Evolutionary conservation across 2,329 filamentous ascomycete species (phyloP).

Genomic region (Penicillium sp.): DNA sequence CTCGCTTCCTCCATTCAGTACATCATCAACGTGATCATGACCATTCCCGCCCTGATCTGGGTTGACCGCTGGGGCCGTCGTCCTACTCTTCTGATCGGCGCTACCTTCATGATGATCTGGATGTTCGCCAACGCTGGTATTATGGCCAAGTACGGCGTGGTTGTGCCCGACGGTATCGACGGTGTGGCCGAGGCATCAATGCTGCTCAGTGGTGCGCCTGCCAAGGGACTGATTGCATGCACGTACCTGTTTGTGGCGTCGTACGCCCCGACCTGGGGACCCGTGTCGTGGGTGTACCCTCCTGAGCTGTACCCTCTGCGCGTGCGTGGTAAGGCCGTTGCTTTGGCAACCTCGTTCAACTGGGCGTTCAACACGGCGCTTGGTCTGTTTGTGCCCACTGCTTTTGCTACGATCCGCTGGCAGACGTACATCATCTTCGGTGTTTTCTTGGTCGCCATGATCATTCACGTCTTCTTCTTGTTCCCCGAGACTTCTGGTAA

Average conservation of each 20-base stretch:
- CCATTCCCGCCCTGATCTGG: slow-evolving; percentile 70
- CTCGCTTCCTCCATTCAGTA: slow-evolving; percentile 70
- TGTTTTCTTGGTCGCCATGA: slow-evolving; percentile 66
- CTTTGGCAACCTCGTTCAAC: slow-evolving; percentile 58
- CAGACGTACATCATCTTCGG: slow-evolving; percentile 73
- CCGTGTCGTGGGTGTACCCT: slow-evolving; percentile 57
- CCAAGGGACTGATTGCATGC: slow-evolving; percentile 66
- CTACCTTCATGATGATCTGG: slow-evolving; percentile 59
- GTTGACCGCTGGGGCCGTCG: slow-evolving; percentile 76
- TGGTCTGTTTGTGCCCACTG: slow-evolving; percentile 50
- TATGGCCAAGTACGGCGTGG: slow-evolving; percentile 38
- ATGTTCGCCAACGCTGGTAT: slow-evolving; percentile 48
- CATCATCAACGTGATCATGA: slow-evolving; percentile 79
- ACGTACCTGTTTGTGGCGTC: slow-evolving; percentile 64
- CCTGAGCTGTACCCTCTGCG: slow-evolving; percentile 53
- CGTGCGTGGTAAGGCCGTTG: slow-evolving; percentile 61
- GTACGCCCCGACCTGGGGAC: slow-evolving; percentile 64
- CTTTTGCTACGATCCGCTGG: slow-evolving; percentile 58
- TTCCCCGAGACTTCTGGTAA: slow-evolving; percentile 70
- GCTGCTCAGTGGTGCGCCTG: slow-evolving; percentile 46
- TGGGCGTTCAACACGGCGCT: slow-evolving; percentile 64
- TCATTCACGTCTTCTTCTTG: slow-evolving; percentile 64
- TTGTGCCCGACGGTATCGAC: slow-evolving; percentile 44
- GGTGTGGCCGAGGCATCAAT: slow-evolving; percentile 39
- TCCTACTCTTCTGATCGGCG: slow-evolving; percentile 63